Base-by-base conservation (phyloP, 2,329 filamentous ascomycete genomes). In the Madurella fahalii region DNA sequence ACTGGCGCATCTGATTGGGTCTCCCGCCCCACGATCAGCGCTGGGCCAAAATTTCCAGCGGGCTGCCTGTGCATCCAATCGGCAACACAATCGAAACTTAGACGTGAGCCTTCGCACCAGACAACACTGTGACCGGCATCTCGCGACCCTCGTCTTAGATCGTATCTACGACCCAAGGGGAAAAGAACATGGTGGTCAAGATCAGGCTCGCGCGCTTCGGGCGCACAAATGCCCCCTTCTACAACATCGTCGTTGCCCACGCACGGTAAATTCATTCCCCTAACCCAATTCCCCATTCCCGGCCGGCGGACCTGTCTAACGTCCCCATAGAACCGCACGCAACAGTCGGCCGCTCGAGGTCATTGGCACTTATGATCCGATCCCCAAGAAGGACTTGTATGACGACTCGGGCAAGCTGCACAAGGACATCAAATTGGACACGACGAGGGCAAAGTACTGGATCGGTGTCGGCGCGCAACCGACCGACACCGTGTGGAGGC, bases 241-340 rank as follows among this genome's bases (percentile, higher is more conserved):
- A 96, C 81, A 99, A 99, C 76, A 96, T 99, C 61, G 90, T 97
- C 62, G 89, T 99, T 61, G 83, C 91, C 15, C 93, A 97, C 68
- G 92, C 92, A 45, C 86, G 92, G 89, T 95, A 81, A 61, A 31
- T 41, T 13, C n/a, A 39, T 39, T 51, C 40, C 25, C 30, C 40
- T 40, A 34, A 25, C 30, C 52, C 54, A 48, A 51, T 56, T 42
- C 40, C 39, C 18, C n/a, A n/a, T 7, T 15, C 13, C 34, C 34
- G 15, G 17, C 16, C 15, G 25, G 8, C 45, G 16, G 31, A 40
- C 52, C 58, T 32, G 18, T 12, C 16, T 25, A 7, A 25, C 25
- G 25, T 40, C 15, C 40, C n/a, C 11, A 5, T 64, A 95, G 90
- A 62, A 90, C 91, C 41, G 92, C 94, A 39, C 85, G 91, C 64